Percentiles rank a stretch among this genome's conserved stretches.
Conservation (phyloP, 805 yeast species). For the Yarrowia bubula region DNA sequence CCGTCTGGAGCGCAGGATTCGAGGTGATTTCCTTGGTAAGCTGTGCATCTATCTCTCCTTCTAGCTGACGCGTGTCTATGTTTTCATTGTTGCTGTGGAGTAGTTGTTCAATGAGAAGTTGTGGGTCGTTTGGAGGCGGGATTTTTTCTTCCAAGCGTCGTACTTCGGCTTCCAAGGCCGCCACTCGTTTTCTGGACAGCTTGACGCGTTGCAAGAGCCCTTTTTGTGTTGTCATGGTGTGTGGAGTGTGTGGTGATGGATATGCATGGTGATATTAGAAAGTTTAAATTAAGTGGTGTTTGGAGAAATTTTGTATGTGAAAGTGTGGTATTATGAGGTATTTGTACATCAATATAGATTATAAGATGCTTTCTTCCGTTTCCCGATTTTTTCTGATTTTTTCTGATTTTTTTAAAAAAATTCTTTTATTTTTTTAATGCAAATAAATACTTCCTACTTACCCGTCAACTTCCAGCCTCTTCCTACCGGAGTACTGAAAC, state of each 20-base stretch:
- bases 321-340: too few relatives aligned
- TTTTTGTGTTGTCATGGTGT: background rate
- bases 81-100: background rate
- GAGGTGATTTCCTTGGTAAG: conserved; percentile 14
- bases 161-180: background rate
- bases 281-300: background rate
- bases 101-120: background rate
- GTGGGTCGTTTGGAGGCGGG: background rate
- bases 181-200: conserved; percentile 8
- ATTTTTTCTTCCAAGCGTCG: background rate
- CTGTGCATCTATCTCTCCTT: background rate
- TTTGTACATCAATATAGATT: too few relatives aligned
- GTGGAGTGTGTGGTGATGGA: too few relatives aligned
- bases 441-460: background rate
- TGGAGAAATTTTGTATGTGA: background rate
- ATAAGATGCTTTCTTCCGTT: too few relatives aligned
- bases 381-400: too few relatives aligned
- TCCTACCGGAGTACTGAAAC: conserved; percentile 59
- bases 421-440: too few relatives aligned
- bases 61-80: conserved; percentile 1
- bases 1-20: background rate
- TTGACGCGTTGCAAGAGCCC: conserved; percentile 10
- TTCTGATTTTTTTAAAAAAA: too few relatives aligned
- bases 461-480: conserved; percentile 60
- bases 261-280: background rate